Conservation (phyloP, 768 basidiomycete genomes). For the Boletus sp. region DNA sequence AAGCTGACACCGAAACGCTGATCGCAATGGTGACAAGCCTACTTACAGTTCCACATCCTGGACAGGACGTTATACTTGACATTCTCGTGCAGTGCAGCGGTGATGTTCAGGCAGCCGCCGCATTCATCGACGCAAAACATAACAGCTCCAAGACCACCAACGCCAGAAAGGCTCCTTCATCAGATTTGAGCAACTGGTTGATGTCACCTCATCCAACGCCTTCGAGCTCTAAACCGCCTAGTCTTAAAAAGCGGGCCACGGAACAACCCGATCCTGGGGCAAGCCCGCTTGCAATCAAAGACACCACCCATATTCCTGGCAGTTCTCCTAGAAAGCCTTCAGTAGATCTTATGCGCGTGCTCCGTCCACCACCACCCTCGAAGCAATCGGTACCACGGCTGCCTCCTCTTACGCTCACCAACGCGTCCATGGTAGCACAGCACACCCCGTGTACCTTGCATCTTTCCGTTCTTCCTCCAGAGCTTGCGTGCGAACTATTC, state of each 20-base stretch:
- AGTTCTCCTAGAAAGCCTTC: conserved; percentile 31
- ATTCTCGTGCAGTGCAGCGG: conserved; percentile 57
- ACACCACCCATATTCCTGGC: conserved; percentile 11
- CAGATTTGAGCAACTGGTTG: conserved; percentile 58
- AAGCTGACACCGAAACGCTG: conserved; percentile 62
- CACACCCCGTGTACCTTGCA: conserved; percentile 80
- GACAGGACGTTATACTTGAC: conserved; percentile 50
- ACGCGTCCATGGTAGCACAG: conserved; percentile 59
- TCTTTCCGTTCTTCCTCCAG: conserved; percentile 62
- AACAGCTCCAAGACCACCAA: conserved; percentile 12
- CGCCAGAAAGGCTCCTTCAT: conserved; percentile 47
- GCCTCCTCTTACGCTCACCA: conserved; percentile 62
- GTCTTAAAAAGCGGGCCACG: conserved; percentile 15
- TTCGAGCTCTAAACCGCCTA: conserved; percentile 21
- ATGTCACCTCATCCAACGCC: conserved; percentile 15
- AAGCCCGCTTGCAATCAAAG: conserved; percentile 13
- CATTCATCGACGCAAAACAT: conserved; percentile 33
- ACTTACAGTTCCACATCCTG: conserved; percentile 34
- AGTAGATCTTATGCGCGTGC: conserved; percentile 53
- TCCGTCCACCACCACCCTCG: conserved; percentile 47
- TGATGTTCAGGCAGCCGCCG: conserved; percentile 52
- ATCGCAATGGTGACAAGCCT: conserved; percentile 68
- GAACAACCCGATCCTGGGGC: conserved; percentile 1
- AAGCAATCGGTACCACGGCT: conserved; percentile 37
- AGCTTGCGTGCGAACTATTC: conserved; percentile 74